Evolutionary conservation across 768 basidiomycete genomes (phyloP), one percentile per base, ranked within the genome.

Genomic region (Termitomyces sp.): DNA sequence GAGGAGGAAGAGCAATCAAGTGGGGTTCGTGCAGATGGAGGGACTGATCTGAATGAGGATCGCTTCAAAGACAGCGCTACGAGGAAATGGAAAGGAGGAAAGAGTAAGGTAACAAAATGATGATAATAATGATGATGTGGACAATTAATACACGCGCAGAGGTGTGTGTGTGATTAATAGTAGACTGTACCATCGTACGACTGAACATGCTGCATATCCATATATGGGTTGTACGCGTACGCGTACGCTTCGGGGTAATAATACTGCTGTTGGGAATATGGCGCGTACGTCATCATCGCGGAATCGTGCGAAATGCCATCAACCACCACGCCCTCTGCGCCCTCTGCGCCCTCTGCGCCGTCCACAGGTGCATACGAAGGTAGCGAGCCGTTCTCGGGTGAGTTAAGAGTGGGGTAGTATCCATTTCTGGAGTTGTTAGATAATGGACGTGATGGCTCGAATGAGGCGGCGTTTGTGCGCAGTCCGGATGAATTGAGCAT

Each of bases 191-290:
- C 77, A 66, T 81, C 86, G 70, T 88, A 89, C 62, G 80, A 81
- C 66, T 81, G 78, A 58, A 74, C 68, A 60, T 84, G 85, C 41
- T 84, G 76, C 79, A 83, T 77, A 68, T 88, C 88, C 75, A 86
- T 72, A 71, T 87, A 88, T 40, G 75, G 79, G 56, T 80, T 73
- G 67, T 55, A 53, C 33, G 50, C 31, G 50, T 89, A 89, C 53
- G 74, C 75, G 62, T 89, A 89, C 56, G 79, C 76, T 48, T 86
- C 85, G 22, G 85, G 84, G 67, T 85, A 88, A 68, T 87, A 90
- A 72, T 88, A 88, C 38, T 75, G 77, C 35, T 76, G 77, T 61
- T 81, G 77, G 35, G 79, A 80, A 63, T 88, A 88, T n/a, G 77
- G 66, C 22, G 79, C 64, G 52, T 88, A 88, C 44, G 70, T 69